Evolutionary conservation across 164 flowering plant genomes (phyloP).

Genomic region (Platanus orientalis): DNA sequence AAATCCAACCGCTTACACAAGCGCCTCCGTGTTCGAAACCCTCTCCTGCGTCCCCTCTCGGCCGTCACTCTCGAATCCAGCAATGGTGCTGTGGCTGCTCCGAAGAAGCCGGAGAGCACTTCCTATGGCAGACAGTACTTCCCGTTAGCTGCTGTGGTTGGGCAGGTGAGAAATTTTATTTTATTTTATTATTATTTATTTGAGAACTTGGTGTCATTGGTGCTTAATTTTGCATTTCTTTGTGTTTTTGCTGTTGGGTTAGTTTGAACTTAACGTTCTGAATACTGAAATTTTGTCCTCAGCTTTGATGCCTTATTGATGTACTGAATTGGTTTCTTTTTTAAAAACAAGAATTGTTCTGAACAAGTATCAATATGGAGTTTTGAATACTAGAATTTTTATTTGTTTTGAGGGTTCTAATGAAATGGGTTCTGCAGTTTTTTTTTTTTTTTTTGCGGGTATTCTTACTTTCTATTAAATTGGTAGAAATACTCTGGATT

Average conservation of each 20-base stretch:
- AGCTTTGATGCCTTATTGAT: too few species aligned
- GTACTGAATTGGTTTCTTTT: too few species aligned
- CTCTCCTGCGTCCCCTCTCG: slow-evolving; percentile 16
- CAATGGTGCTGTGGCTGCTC: slow-evolving; percentile 52
- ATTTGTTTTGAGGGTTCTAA: too few species aligned
- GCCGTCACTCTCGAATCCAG: slow-evolving; percentile 36
- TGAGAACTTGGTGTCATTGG: neutral
- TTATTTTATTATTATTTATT: slow-evolving; percentile 3
- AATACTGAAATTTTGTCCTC: too few species aligned
- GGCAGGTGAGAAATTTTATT: slow-evolving; percentile 48
- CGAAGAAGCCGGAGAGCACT: slow-evolving; percentile 15
- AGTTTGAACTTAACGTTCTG: neutral
- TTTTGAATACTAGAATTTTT: too few species aligned
- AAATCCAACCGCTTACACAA: slow-evolving; percentile 12
- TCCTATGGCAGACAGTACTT: slow-evolving; percentile 74
- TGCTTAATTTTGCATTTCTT: slow-evolving; percentile 3
- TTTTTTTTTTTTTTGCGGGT: too few species aligned
- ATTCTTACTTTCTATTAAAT: too few species aligned
- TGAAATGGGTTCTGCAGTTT: too few species aligned
- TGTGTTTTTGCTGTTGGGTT: neutral
- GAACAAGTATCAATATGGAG: too few species aligned
- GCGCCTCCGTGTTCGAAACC: slow-evolving; percentile 11
- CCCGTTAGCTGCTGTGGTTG: slow-evolving; percentile 95
- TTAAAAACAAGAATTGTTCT: too few species aligned
- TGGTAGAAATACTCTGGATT: too few species aligned